These are phyloP conservation scores for Gossypium longicalyx DNA, from an alignment of 345 rosid genomes.

Conservation along the genomic window DNA sequence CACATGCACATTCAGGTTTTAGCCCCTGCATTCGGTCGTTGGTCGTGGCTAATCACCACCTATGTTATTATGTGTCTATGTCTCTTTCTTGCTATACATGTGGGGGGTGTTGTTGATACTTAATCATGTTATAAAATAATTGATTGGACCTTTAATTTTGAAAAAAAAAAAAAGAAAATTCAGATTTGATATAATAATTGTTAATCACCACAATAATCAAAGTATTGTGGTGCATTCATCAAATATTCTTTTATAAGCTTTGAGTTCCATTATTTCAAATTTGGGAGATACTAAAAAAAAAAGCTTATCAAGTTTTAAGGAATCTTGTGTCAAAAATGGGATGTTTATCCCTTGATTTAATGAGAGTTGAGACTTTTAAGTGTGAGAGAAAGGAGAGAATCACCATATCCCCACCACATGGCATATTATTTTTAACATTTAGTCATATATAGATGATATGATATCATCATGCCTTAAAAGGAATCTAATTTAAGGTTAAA, in stretches of 20 bases:
- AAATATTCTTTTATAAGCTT: not conserved
- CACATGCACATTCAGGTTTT: not conserved
- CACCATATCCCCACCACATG: not conserved
- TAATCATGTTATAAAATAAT: not conserved
- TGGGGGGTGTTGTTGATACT: not conserved
- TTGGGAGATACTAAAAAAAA: not conserved
- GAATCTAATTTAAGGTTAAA: too few relatives aligned
- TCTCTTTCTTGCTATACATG: slow-evolving; percentile 4
- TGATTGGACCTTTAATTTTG: not conserved
- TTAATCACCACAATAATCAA: not conserved
- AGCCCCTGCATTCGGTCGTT: not conserved
- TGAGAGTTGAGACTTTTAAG: not conserved
- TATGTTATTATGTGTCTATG: not conserved
- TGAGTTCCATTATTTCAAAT: not conserved
- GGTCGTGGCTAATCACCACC: not conserved
- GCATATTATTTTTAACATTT: too few relatives aligned
- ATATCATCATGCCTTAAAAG: too few relatives aligned
- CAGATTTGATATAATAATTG: not conserved
- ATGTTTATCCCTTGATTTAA: slow-evolving; percentile 6
- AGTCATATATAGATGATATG: too few relatives aligned
- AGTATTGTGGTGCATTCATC: not conserved
- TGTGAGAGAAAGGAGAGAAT: not conserved
- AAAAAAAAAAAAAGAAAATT: not conserved
- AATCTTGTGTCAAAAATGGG: slow-evolving; percentile 10
- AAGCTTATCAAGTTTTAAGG: not conserved